These are phyloP conservation scores for Artemisia tridentata DNA, from an alignment of 129 eudicot genomes.

Conservation along the genomic window DNA sequence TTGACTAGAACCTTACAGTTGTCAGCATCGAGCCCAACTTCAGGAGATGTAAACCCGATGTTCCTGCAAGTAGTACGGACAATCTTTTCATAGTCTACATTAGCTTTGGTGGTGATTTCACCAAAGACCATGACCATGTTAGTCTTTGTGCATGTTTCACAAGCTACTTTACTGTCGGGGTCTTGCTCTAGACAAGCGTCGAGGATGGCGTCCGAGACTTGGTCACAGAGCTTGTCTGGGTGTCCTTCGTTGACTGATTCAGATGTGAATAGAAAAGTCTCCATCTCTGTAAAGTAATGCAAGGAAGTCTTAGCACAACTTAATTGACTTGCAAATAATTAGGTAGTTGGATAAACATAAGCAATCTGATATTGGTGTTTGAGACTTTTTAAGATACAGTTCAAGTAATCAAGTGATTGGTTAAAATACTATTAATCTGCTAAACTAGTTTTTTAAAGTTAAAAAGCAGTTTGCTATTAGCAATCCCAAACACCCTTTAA, in stretches of 20 bases:
- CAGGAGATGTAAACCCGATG: constrained; percentile 66
- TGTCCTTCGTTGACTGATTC: constrained; percentile 82
- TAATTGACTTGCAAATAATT: no score
- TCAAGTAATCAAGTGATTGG: no score
- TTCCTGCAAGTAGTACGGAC: constrained; percentile 65
- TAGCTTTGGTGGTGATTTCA: constrained; percentile 77
- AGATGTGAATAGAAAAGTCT: constrained; percentile 74
- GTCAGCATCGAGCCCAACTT: constrained; percentile 76
- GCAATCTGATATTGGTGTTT: no score
- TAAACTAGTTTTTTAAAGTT: no score
- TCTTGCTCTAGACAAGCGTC: constrained; percentile 81
- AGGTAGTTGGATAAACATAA: no score
- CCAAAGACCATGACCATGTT: constrained; percentile 83
- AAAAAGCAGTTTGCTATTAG: no score
- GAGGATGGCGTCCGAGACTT: constrained; percentile 74
- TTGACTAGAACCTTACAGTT: constrained; percentile 76
- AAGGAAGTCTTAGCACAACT: background rate
- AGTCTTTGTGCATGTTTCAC: constrained; percentile 77
- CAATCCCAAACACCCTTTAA: no score
- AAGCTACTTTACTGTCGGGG: constrained; percentile 76
- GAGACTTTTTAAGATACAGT: no score
- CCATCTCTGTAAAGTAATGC: constrained; percentile 42
- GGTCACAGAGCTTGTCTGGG: constrained; percentile 82
- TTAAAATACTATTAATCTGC: no score
- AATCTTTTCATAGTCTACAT: constrained; percentile 61